phyloP scores from a whole-genome alignment of 2,329 filamentous ascomycete genomes.

The Cladophialophora immunda region DNA sequence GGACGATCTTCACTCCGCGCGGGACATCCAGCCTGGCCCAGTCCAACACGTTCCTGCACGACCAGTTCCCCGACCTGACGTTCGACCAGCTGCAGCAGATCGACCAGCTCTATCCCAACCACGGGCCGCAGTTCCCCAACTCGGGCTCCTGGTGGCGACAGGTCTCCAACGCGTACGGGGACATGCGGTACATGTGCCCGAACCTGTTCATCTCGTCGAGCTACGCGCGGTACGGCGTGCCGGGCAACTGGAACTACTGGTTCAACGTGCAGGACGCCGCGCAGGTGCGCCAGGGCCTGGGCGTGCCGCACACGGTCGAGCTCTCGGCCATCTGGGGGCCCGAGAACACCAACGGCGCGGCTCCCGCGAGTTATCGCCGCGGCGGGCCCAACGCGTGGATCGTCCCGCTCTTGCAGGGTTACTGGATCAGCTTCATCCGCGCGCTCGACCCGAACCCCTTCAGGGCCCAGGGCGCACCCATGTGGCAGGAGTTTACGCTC shows the following conservation, averaged over 20 bases:
- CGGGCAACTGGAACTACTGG: conserved; percentile 71
- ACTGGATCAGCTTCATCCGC: conserved; percentile 78
- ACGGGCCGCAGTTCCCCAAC: conserved; percentile 56
- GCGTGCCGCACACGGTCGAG: conserved; percentile 74
- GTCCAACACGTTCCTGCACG: conserved; percentile 64
- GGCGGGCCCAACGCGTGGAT: conserved; percentile 62
- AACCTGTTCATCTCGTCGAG: conserved; percentile 63
- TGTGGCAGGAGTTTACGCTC: conserved; percentile 32
- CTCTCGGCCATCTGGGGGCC: conserved; percentile 73
- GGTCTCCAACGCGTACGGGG: conserved; percentile 67
- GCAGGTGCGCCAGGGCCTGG: conserved; percentile 63
- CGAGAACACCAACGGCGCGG: conserved; percentile 57
- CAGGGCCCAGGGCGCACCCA: conserved; percentile 20
- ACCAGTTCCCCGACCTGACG: conserved; percentile 67
- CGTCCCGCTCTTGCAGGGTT: conserved; percentile 70
- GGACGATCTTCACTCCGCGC: conserved; percentile 67
- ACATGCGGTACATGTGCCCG: conserved; percentile 72
- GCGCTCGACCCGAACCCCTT: conserved; percentile 70
- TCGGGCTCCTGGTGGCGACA: conserved; percentile 67
- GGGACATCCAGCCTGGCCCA: conserved; percentile 57
- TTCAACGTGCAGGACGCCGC: conserved; percentile 71
- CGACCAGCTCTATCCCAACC: conserved; percentile 65
- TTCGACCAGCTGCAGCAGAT: conserved; percentile 60
- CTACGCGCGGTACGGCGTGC: conserved; percentile 43
- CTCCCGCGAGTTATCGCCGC: conserved; percentile 65